Percentiles rank a stretch among this genome's conserved stretches.
Evolutionary conservation across 2,329 filamentous ascomycete species (phyloP).

Genomic region (Fusarium duplospermum): DNA sequence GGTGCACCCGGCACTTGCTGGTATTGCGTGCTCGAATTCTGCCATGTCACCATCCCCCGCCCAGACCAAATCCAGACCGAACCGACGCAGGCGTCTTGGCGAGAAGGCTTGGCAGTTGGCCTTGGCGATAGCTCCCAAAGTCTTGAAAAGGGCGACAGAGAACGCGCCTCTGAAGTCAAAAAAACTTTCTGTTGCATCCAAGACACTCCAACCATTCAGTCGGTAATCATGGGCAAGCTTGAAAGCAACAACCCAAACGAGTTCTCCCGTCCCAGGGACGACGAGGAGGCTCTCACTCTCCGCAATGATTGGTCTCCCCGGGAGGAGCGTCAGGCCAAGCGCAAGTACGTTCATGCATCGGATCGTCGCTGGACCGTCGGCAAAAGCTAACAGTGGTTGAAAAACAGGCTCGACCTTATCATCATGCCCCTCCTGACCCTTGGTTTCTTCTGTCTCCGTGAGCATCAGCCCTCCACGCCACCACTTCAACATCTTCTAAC

Average conservation of each 20-base stretch:
- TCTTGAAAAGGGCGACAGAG: slow-evolving; percentile 19
- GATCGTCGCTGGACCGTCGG: background rate
- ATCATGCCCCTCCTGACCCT: slow-evolving; percentile 57
- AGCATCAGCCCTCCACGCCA: slow-evolving; percentile 8
- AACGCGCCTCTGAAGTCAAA: background rate
- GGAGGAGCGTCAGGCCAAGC: slow-evolving; percentile 53
- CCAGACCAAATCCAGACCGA: slow-evolving; percentile 21
- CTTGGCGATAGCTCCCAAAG: background rate
- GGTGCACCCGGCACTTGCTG: slow-evolving; percentile 19
- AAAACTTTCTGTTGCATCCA: background rate
- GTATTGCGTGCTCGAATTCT: slow-evolving; percentile 41
- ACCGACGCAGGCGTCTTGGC: slow-evolving; percentile 3
- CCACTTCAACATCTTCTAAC: background rate
- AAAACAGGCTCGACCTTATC: slow-evolving; percentile 52
- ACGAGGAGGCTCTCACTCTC: slow-evolving; percentile 47
- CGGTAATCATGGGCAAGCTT: slow-evolving; percentile 30
- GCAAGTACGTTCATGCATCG: slow-evolving; percentile 47
- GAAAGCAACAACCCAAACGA: slow-evolving; percentile 23
- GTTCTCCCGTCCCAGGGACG: slow-evolving; percentile 36
- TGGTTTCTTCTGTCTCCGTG: slow-evolving; percentile 57
- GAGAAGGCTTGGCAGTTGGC: slow-evolving; percentile 1
- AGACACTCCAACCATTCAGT: background rate
- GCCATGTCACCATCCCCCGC: slow-evolving; percentile 30
- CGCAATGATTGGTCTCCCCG: slow-evolving; percentile 49
- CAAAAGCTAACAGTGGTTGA: background rate